These are phyloP conservation scores for Crotalaria pallida DNA, from an alignment of 306 rosid genomes.

Conservation along the genomic window DNA sequence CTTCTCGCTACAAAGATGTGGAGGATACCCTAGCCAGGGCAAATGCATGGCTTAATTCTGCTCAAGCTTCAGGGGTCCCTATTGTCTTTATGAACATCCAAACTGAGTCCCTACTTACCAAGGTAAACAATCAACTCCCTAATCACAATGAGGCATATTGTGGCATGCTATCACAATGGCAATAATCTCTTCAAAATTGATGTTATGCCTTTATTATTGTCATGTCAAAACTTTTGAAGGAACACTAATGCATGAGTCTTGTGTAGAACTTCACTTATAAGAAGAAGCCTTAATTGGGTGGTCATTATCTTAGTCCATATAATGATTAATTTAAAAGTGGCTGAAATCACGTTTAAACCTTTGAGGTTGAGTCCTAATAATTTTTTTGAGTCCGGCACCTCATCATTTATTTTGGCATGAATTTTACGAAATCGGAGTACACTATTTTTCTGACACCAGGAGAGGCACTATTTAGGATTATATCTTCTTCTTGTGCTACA, in stretches of 20 bases:
- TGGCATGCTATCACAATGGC: not conserved
- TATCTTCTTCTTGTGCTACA: not conserved
- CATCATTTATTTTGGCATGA: not conserved
- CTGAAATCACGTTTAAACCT: not conserved
- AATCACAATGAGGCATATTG: not conserved
- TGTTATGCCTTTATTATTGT: not conserved
- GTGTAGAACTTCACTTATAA: not conserved
- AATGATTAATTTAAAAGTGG: not conserved
- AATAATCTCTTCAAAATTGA: not conserved
- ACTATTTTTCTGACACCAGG: not conserved
- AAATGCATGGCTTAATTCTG: conserved; percentile 79
- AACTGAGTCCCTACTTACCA: conserved; percentile 88
- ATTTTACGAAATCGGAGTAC: not conserved
- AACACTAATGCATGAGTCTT: not conserved
- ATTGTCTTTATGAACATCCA: conserved; percentile 84
- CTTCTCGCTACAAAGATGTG: conserved; percentile 78
- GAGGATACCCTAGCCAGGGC: conserved; percentile 94
- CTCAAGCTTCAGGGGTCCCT: conserved; percentile 85
- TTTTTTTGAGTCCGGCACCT: not conserved
- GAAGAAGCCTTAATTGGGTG: not conserved
- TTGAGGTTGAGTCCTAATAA: not conserved
- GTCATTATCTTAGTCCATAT: not conserved
- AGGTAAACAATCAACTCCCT: conserved; percentile 39
- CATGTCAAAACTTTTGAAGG: not conserved
- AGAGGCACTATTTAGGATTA: not conserved